Evolutionary conservation across 306 rosid species (phyloP).

Genomic region (Lathyrus tuberosus): DNA sequence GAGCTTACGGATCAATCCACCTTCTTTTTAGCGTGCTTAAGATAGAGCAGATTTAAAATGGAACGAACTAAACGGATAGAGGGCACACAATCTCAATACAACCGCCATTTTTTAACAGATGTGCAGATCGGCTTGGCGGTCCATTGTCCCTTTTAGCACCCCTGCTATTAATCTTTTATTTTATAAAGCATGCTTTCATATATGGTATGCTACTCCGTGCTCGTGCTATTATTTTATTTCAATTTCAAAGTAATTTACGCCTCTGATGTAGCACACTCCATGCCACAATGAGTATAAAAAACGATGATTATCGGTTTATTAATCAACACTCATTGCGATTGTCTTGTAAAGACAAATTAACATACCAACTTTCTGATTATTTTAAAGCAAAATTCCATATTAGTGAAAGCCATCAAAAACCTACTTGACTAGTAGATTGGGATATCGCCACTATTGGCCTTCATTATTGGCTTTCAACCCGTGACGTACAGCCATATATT

Average conservation of each 20-base stretch:
- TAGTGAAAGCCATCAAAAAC: conserved; percentile 34
- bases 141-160: too few relatives aligned
- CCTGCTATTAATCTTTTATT: too few relatives aligned
- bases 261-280: conserved; percentile 33
- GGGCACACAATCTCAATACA: too few relatives aligned
- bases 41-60: too few relatives aligned
- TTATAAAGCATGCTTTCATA: conserved; percentile 12
- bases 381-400: conserved; percentile 23
- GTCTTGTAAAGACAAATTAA: conserved; percentile 39
- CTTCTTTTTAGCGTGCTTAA: too few relatives aligned
- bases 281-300: conserved; percentile 41
- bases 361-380: conserved; percentile 40
- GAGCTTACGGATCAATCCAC: too few relatives aligned
- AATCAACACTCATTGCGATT: conserved; percentile 25
- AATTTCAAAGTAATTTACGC: conserved; percentile 21
- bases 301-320: conserved; percentile 33
- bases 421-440: conserved; percentile 36
- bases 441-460: conserved; percentile 28
- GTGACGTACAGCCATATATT: conserved; percentile 15
- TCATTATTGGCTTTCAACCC: conserved; percentile 30
- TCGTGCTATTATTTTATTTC: conserved; percentile 13
- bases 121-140: too few relatives aligned
- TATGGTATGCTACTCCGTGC: conserved; percentile 30
- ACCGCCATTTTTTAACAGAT: too few relatives aligned
- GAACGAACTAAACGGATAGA: too few relatives aligned